These are phyloP conservation scores for Arthrobotrys conoides DNA, from an alignment of 2,329 filamentous ascomycete genomes.

Conservation along the genomic window DNA sequence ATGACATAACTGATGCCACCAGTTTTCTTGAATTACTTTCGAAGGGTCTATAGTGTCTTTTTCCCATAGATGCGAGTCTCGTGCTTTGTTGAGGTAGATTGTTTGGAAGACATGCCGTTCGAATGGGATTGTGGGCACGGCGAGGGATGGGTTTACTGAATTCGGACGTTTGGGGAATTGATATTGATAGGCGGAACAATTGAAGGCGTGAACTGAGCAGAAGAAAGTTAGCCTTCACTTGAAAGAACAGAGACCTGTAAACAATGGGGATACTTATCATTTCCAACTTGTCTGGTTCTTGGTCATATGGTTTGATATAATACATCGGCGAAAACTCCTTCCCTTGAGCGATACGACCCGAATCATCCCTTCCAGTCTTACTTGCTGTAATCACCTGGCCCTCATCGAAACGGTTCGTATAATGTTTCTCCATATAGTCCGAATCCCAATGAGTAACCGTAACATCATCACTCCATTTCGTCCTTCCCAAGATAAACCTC, in stretches of 20 bases:
- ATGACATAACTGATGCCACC: conserved; percentile 79
- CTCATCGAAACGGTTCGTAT: conserved; percentile 74
- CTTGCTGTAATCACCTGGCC: conserved; percentile 68
- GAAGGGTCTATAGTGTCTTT: conserved; percentile 73
- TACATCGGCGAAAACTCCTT: conserved; percentile 76
- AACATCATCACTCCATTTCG: conserved; percentile 79
- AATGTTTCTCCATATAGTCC: conserved; percentile 77
- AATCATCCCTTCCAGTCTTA: conserved; percentile 65
- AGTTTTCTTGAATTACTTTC: conserved; percentile 76
- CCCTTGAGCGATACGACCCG: conserved; percentile 67
- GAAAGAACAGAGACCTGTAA: neutral
- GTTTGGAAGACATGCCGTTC: conserved; percentile 66
- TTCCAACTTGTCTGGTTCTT: conserved; percentile 74
- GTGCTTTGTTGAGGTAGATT: conserved; percentile 75
- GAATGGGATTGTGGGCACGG: conserved; percentile 31
- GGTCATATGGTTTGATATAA: conserved; percentile 74
- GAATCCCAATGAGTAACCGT: conserved; percentile 78
- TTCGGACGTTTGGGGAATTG: conserved; percentile 57
- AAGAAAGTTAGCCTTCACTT: conserved; percentile 22
- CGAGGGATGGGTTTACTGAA: conserved; percentile 31
- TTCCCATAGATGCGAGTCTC: conserved; percentile 73
- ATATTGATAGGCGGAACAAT: conserved; percentile 52
- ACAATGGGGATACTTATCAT: conserved; percentile 68
- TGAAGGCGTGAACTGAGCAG: conserved; percentile 34
- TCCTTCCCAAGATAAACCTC: conserved; percentile 77